phyloP scores from a whole-genome alignment of 2,329 filamentous ascomycete species.

The Verticillium zaregamsianum region DNA sequence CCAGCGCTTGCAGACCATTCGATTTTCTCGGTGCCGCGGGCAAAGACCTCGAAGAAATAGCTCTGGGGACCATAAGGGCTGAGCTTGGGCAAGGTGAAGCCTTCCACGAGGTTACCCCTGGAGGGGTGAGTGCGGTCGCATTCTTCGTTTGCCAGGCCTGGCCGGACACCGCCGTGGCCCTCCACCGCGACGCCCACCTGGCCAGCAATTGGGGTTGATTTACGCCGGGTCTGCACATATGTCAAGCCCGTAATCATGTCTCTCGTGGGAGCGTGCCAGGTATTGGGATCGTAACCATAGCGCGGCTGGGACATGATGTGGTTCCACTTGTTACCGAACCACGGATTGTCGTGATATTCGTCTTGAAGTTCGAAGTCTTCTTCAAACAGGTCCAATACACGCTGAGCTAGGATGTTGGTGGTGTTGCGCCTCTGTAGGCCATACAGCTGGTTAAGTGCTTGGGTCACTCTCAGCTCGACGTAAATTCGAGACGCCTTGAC shows the following conservation, averaged over 20 bases:
- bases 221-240: conserved; percentile 46
- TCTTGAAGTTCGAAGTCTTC: conserved; percentile 45
- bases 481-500: conserved; percentile 53
- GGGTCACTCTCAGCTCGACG: conserved; percentile 41
- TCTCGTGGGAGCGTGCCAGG: conserved; percentile 52
- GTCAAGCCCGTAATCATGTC: conserved; percentile 50
- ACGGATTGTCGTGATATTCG: conserved; percentile 45
- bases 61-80: conserved; percentile 24
- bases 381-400: conserved; percentile 44
- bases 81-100: conserved; percentile 24
- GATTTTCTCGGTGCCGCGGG: conserved; percentile 24
- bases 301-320: conserved; percentile 48
- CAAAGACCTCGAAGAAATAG: conserved; percentile 30
- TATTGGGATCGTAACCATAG: conserved; percentile 47
- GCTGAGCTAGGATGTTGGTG: conserved; percentile 43
- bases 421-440: conserved; percentile 52
- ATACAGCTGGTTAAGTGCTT: conserved; percentile 48
- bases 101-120: conserved; percentile 23
- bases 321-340: conserved; percentile 49
- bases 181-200: conserved; percentile 28
- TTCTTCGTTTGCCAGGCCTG: conserved; percentile 44
- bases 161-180: conserved; percentile 26
- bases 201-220: conserved; percentile 39
- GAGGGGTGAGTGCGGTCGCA: conserved; percentile 44
- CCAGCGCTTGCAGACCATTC: conserved; percentile 22